phyloP scores from a whole-genome alignment of 2,329 filamentous ascomycete species.

The Epichloe baconii region DNA sequence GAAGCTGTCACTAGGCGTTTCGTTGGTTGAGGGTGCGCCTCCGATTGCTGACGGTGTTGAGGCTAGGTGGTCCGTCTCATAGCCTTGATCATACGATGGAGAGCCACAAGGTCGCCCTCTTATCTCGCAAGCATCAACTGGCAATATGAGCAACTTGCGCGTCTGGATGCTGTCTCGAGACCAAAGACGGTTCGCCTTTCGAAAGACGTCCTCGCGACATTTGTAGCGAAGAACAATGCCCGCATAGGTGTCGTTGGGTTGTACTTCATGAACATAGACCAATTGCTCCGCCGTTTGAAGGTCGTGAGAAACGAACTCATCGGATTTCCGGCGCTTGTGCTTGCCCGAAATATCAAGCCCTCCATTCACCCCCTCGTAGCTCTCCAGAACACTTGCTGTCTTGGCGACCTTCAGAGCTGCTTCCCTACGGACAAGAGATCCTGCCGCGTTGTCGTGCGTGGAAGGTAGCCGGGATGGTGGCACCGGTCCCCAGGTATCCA shows the following conservation, averaged over 20 bases:
- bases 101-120: slow-evolving; percentile 59
- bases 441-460: slow-evolving; percentile 38
- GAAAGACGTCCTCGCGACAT: slow-evolving; percentile 69
- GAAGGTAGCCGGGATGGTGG: slow-evolving; percentile 27
- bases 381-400: slow-evolving; percentile 47
- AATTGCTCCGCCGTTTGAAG: slow-evolving; percentile 60
- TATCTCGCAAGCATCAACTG: slow-evolving; percentile 77
- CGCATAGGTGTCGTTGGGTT: slow-evolving; percentile 73
- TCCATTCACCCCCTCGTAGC: slow-evolving; percentile 45
- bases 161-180: slow-evolving; percentile 82
- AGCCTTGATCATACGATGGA: slow-evolving; percentile 27
- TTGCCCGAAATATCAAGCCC: slow-evolving; percentile 40
- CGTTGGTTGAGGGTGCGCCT: slow-evolving; percentile 10
- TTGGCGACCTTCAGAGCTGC: slow-evolving; percentile 41
- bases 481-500: slow-evolving; percentile 35
- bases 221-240: slow-evolving; percentile 84
- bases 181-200: slow-evolving; percentile 89
- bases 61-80: slow-evolving; percentile 37
- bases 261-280: slow-evolving; percentile 82
- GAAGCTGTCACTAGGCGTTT: slow-evolving; percentile 26
- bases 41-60: slow-evolving; percentile 28
- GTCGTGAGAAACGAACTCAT: slow-evolving; percentile 40
- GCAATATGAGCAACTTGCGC: slow-evolving; percentile 67
- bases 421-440: slow-evolving; percentile 39
- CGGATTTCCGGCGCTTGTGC: slow-evolving; percentile 56